These are phyloP conservation scores for Bruguiera hainesii DNA, from an alignment of 441 rosid species.

Conservation along the genomic window DNA sequence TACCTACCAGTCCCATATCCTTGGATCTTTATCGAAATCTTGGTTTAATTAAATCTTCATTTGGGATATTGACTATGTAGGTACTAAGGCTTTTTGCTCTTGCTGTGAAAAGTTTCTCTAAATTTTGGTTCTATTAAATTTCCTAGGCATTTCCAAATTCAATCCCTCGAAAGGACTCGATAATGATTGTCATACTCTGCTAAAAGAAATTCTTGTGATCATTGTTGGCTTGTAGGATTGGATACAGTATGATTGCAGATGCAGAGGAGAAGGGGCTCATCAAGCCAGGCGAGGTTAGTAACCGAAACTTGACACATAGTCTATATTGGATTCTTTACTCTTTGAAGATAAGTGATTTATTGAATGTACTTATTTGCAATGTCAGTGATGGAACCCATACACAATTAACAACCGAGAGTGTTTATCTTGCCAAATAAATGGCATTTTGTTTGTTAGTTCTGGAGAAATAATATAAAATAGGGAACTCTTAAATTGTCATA, in stretches of 20 bases:
- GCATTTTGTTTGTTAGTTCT: not conserved
- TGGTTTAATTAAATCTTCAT: not conserved
- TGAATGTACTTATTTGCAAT: no score
- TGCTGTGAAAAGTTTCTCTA: not conserved
- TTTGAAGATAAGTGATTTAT: no score
- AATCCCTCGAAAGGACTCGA: not conserved
- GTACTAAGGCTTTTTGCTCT: not conserved
- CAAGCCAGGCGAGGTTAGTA: constrained; percentile 48
- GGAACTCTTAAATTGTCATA: not conserved
- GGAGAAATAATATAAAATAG: not conserved
- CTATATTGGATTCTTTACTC: no score
- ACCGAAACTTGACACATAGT: not conserved
- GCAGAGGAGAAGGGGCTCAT: constrained; percentile 60
- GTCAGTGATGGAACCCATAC: no score
- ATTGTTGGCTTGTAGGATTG: constrained; percentile 37
- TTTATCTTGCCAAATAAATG: not conserved
- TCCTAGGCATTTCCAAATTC: not conserved
- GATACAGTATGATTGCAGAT: constrained; percentile 56
- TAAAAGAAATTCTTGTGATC: not conserved
- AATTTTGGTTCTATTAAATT: not conserved
- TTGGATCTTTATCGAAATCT: not conserved
- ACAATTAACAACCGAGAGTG: no score
- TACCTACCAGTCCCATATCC: constrained; percentile 11
- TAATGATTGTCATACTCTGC: no score
- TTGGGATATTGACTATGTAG: not conserved